Percentiles rank a stretch among this genome's conserved stretches.
Conservation (phyloP, 495 filamentous ascomycete species). For the Cladorrhinum samala region DNA sequence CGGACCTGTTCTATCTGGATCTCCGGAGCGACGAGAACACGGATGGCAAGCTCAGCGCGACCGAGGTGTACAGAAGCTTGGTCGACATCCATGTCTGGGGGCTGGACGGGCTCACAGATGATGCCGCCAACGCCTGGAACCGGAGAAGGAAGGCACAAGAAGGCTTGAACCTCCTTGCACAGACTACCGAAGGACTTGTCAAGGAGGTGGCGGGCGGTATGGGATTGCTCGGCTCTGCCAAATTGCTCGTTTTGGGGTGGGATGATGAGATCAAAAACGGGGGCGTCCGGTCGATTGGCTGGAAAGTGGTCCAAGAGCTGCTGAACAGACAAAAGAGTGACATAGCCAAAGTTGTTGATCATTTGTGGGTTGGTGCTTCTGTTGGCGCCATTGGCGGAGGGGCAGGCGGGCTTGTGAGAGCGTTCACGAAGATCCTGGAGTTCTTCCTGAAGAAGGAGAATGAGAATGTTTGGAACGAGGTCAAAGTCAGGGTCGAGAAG, state of each 20-base stretch:
- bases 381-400: conserved; percentile 15
- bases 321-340: conserved; percentile 13
- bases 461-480: conserved; percentile 41
- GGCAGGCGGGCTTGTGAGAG: conserved; percentile 33
- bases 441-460: conserved; percentile 39
- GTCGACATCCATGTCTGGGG: conserved; percentile 55
- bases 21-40: conserved; percentile 57
- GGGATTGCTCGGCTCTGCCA: conserved; percentile 12
- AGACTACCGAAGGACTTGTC: conserved; percentile 24
- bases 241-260: not conserved
- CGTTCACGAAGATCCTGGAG: conserved; percentile 41
- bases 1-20: conserved; percentile 56
- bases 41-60: conserved; percentile 48
- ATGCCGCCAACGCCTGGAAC: conserved; percentile 57
- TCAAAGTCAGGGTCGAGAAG: conserved; percentile 39
- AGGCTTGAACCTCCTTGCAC: conserved; percentile 17
- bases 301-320: conserved; percentile 25
- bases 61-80: conserved; percentile 55
- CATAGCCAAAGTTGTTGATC: conserved; percentile 28
- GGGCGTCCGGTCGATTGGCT: conserved; percentile 23
- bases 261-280: conserved; percentile 16
- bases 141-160: conserved; percentile 48
- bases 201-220: conserved; percentile 16
- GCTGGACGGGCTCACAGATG: conserved; percentile 53
- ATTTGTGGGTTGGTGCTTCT: conserved; percentile 30